Base-by-base conservation (phyloP, 139 green algal genomes). In the Chlamydomonas schloesseri region DNA sequence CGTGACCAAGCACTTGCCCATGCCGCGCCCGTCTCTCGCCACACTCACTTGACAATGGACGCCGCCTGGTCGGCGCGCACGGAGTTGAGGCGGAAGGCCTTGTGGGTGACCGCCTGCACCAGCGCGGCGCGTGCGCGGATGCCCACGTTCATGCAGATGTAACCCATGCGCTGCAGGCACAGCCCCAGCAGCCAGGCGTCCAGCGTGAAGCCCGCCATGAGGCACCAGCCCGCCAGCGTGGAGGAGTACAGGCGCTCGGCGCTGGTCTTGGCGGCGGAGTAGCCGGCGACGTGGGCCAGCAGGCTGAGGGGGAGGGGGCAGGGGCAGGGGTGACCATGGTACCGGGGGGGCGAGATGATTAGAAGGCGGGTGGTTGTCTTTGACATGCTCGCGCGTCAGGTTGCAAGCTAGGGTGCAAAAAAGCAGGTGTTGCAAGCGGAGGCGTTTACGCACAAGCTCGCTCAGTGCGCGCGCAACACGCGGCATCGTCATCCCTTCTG, bases 161-260 rank as follows among this genome's bases (percentile, higher is more conserved):
- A 95, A 68, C 85, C 88, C 92, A 95, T 95, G 86, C 92, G 92
- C 89, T 95, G 92, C 33, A 95, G 83, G 8, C 31, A 76, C 18
- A 89, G 80, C 75, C 88, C 89, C 57, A 92, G 85, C 68, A 88
- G 72, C 84, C 85, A 91, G 23, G 88, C 88, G 31, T 90, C 80
- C 0, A 91, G 0, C 31, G 86, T 88, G 88, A 91, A 91, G 73
- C 88, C 88, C 14, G 53, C 88, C 67, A 70, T 86, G 21, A 82
- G 84, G 74, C n/a, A 88, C 83, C 65, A 91, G 71, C 88, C 88
- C 70, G 84, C 88, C 65, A 68, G 60, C 20, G 71, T 82, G 50
- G 67, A 70, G 0, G 68, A 82, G 57, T 81, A 82, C 23, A 86
- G 80, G 65, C 80, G 80, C 50, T 68, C 80, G 5, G 70, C 67